Percentiles rank a stretch among this genome's conserved stretches.
phyloP scores from a whole-genome alignment of 306 rosid species.

The Luffa aegyptiaca region DNA sequence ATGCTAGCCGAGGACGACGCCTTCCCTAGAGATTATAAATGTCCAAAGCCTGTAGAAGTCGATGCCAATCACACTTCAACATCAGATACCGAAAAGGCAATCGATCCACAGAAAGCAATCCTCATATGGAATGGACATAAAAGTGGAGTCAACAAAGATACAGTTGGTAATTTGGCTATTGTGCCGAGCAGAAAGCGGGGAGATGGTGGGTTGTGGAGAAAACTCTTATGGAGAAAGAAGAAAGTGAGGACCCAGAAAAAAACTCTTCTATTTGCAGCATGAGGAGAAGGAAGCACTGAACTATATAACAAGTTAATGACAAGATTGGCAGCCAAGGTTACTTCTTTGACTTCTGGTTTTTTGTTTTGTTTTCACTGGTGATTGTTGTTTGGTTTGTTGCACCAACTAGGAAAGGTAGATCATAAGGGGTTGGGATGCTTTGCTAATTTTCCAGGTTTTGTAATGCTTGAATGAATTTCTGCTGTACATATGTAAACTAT shows the following conservation, averaged over 20 bases:
- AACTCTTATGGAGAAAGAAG: conserved; percentile 62
- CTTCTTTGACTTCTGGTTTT: conserved; percentile 9
- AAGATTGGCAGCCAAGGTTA: conserved; percentile 9
- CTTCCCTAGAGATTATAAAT: conserved; percentile 6
- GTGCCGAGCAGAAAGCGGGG: conserved; percentile 52
- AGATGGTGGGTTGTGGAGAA: conserved; percentile 46
- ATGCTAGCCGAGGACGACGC: conserved; percentile 65
- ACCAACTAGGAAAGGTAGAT: background rate
- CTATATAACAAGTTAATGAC: conserved; percentile 1
- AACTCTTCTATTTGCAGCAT: conserved; percentile 23
- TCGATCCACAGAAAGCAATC: conserved; percentile 27
- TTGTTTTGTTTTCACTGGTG: background rate
- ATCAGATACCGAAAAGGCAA: background rate
- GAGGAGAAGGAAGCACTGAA: background rate
- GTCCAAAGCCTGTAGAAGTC: conserved; percentile 21
- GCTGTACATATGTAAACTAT: background rate
- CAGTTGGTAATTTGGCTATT: conserved; percentile 41
- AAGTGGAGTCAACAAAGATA: conserved; percentile 22
- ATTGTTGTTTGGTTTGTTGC: conserved; percentile 19
- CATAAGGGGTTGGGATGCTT: background rate
- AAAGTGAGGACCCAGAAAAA: conserved; percentile 39
- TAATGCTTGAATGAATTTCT: conserved; percentile 1
- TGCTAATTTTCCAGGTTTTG: conserved; percentile 9
- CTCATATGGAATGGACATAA: conserved; percentile 28
- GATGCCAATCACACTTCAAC: conserved; percentile 1